Evolutionary conservation across 768 basidiomycete species (phyloP).

Genomic region (Panus rudis): DNA sequence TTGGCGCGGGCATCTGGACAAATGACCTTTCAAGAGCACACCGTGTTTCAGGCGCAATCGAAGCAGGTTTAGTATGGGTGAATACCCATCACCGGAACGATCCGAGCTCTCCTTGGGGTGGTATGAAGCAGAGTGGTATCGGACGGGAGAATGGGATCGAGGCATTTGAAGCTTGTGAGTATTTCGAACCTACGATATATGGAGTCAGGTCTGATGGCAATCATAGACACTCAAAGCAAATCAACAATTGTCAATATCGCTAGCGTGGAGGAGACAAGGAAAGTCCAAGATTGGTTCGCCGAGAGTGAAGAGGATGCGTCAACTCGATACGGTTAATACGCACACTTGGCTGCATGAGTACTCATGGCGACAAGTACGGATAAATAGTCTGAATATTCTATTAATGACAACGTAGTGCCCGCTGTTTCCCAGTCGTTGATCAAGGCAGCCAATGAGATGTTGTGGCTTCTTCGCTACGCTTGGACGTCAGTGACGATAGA

Average conservation of each 20-base stretch:
- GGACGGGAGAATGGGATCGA: constrained; percentile 84
- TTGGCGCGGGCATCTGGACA: constrained; percentile 82
- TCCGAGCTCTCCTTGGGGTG: constrained; percentile 87
- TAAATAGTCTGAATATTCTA: not conserved
- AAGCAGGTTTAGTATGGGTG: constrained; percentile 80
- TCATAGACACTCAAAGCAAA: constrained; percentile 76
- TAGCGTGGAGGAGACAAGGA: constrained; percentile 46
- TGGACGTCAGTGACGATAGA: too few relatives aligned
- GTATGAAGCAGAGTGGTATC: constrained; percentile 86
- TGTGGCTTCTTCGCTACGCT: too few relatives aligned
- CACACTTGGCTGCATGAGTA: too few relatives aligned
- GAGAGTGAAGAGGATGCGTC: constrained; percentile 30
- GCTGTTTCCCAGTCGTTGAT: too few relatives aligned
- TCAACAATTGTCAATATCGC: constrained; percentile 75
- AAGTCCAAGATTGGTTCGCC: constrained; percentile 74
- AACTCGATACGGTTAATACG: constrained; percentile 10
- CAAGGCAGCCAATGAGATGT: too few relatives aligned
- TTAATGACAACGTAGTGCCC: too few relatives aligned
- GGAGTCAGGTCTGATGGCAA: constrained; percentile 1
- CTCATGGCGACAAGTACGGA: not conserved
- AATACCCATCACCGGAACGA: constrained; percentile 89
- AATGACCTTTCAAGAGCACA: constrained; percentile 68
- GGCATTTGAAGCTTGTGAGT: constrained; percentile 71
- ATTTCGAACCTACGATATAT: not conserved
- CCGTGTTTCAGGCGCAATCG: constrained; percentile 59